Base-by-base conservation (phyloP, 2,329 filamentous ascomycete species). In the Nemania serpens region DNA sequence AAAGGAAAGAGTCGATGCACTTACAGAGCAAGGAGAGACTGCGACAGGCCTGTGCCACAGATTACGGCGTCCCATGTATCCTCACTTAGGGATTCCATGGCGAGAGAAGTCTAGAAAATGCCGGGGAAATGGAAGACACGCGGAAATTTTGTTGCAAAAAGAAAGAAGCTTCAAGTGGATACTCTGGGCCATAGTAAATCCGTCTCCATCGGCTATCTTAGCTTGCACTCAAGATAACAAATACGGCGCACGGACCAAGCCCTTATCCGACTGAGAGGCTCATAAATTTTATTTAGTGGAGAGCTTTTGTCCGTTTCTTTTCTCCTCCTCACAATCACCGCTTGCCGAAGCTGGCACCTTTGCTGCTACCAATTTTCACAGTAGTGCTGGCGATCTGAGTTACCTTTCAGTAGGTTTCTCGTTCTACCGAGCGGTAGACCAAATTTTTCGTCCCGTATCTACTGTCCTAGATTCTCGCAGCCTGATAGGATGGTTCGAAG, bases 401-500 rank as follows among this genome's bases (percentile, higher is more conserved):
- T 42, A 65, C 70, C 72, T 73, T 73, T 73, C 71, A 71, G 64
- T 73, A 71, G 68, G 68, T 63, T 66, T 53, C 68, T 73, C 63
- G 45, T 55, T 68, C 66, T 55, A 64, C 72, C 51, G 69, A 69
- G 75, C 73, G 70, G 73, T 60, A 74, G 73, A 74, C 65, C 52
- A 66, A 75, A 54, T 45, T 52, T 76, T 29, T 85, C 88, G 82
- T 86, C 88, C 88, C 88, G 89, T 92, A 92, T 92, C 89, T 92
- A 88, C 89, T 91, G 87, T 89, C 88, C 88, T 90, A 84, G 89
- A 92, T 85, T 88, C 77, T 78, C 77, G 75, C 61, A 63, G 80
- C 81, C 81, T 91, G 89, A 91, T 85, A 86, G 87, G 87, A 89
- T 87, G 82, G 89, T 89, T 92, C 89, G 89, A 91, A 88, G 87